Percentiles rank a stretch among this genome's conserved stretches.
Conservation (phyloP, 116 monocot genomes). For the Posidonia oceanica region DNA sequence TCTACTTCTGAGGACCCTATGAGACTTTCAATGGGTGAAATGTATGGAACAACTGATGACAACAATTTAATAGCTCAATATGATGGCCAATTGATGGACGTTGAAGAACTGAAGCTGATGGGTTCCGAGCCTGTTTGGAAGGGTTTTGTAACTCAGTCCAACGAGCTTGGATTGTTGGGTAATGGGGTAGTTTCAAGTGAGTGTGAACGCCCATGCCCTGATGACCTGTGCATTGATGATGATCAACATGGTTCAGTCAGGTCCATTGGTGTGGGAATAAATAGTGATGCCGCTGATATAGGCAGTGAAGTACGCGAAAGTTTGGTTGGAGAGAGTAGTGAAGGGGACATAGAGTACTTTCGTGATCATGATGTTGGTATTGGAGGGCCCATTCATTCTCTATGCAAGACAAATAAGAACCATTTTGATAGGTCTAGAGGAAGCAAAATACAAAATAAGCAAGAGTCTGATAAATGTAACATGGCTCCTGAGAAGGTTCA, state of each 20-base stretch:
- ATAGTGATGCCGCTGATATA: conserved; percentile 80
- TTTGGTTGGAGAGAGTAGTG: conserved; percentile 71
- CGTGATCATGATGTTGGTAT: conserved; percentile 37
- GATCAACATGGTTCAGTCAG: conserved; percentile 81
- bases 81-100: conserved; percentile 72
- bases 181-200: conserved; percentile 45
- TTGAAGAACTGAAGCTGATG: conserved; percentile 80
- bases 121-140: conserved; percentile 83
- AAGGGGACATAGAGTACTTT: conserved; percentile 75
- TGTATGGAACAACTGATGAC: conserved; percentile 24
- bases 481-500: conserved; percentile 31
- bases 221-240: conserved; percentile 61
- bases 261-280: conserved; percentile 94
- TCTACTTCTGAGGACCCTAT: conserved; percentile 29
- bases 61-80: conserved; percentile 75
- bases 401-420: conserved; percentile 20
- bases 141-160: conserved; percentile 72
- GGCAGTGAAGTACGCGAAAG: conserved; percentile 90
- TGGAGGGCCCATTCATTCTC: conserved; percentile 24
- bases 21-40: conserved; percentile 17
- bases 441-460: conserved; percentile 31
- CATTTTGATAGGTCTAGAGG: conserved; percentile 23
- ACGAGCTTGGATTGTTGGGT: conserved; percentile 50
- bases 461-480: conserved; percentile 23
- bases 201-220: conserved; percentile 27